phyloP scores from a whole-genome alignment of 768 basidiomycete genomes.

The Auriscalpium vulgare region DNA sequence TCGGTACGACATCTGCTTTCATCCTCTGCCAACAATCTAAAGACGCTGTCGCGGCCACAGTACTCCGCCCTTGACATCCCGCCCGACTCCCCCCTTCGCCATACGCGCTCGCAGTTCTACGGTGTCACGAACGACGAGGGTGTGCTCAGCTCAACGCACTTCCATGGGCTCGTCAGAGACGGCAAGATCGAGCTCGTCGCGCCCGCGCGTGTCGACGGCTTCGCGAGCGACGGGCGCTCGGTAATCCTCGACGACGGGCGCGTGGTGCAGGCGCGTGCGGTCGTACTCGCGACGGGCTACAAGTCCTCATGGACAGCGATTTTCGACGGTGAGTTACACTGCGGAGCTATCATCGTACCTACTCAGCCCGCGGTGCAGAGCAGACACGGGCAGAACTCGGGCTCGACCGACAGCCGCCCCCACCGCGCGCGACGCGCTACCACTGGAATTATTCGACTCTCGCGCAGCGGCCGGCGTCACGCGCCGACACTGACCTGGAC shows the following conservation, averaged over 20 bases:
- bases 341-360: neutral
- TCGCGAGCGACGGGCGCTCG: slow-evolving; percentile 23
- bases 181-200: slow-evolving; percentile 42
- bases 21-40: neutral
- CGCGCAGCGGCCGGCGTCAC: slow-evolving; percentile 27
- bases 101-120: slow-evolving; percentile 34
- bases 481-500: slow-evolving; percentile 25
- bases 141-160: slow-evolving; percentile 34
- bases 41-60: slow-evolving; percentile 13
- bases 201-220: slow-evolving; percentile 33
- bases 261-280: slow-evolving; percentile 31
- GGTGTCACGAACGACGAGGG: slow-evolving; percentile 43
- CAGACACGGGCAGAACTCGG: slow-evolving; percentile 43
- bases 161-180: slow-evolving; percentile 36
- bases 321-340: slow-evolving; percentile 24
- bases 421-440: slow-evolving; percentile 2
- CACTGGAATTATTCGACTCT: slow-evolving; percentile 23
- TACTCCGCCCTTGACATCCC: slow-evolving; percentile 30
- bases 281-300: slow-evolving; percentile 53
- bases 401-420: slow-evolving; percentile 30
- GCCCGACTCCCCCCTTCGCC: slow-evolving; percentile 40
- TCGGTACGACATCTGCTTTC: slow-evolving; percentile 7
- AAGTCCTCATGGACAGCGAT: slow-evolving; percentile 43
- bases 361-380: slow-evolving; percentile 25
- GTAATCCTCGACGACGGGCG: slow-evolving; percentile 36